Base-by-base conservation (phyloP, 163 green algal genomes). In the Chloromonas sp. region DNA sequence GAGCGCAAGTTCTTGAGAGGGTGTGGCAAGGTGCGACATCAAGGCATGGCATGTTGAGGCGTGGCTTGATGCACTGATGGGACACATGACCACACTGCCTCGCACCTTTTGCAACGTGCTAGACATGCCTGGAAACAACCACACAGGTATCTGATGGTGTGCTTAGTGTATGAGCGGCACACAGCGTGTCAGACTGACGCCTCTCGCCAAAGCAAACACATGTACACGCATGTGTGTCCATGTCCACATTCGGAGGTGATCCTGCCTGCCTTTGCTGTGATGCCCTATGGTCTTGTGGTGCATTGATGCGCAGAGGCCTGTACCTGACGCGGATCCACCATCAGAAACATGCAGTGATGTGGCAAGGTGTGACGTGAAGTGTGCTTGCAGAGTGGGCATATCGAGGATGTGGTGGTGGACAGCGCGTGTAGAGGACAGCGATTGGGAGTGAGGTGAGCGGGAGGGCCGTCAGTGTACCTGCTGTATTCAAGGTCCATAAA, bases 321-420 rank as follows among this genome's bases (percentile, higher is more conserved):
- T 36, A 36, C 36, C 36, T 36, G 36, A 36, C 79, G 1, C 59
- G 60, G 0, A 2, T 58, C 79, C 82, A 70, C 82, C 71, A 14
- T 70, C 57, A 66, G 36, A 36, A 80, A 3, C 62, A 81, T 85
- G 58, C 13, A 57, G 58, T 58, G 2, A 36, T 85, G 61, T 76
- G 59, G 70, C 3, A 60, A 15, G 15, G 14, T 78, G 60, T 58
- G 14, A 60, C 60, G 5, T 59, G 80, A 8, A 3, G 80, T 77
- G 8, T 5, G 0, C 2, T 66, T 87, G 71, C 89, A 94, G 92
- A 90, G 93, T 13, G 96, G 94, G 0, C 96, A 98, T 89, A 95
- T 99, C n/a, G 96, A 99, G 87, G 96, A 99, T 84, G 94, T 99
- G 14, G 96, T 98, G 61, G 96, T 99, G 58, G 92, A 97, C 81